phyloP scores from a whole-genome alignment of 176 grass and related monocot species.

The Aegilops longissima region DNA sequence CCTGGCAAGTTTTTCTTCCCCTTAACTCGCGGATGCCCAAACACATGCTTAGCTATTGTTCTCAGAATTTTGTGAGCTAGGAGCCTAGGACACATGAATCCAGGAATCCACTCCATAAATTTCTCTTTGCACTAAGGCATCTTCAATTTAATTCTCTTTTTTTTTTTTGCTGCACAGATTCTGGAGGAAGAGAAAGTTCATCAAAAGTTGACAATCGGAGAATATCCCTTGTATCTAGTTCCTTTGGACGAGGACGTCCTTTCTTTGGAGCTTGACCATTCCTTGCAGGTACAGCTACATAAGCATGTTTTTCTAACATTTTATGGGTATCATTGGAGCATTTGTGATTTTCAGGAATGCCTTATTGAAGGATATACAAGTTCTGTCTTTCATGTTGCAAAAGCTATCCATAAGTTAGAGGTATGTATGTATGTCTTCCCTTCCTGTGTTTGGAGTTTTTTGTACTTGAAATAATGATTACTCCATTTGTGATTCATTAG shows the following conservation, averaged over 20 bases:
- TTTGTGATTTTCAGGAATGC: slow-evolving; percentile 62
- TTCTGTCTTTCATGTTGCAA: slow-evolving; percentile 92
- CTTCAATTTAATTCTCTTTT: neutral
- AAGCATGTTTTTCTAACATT: slow-evolving; percentile 11
- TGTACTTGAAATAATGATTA: neutral
- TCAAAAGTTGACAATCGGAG: slow-evolving; percentile 68
- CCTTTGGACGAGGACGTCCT: slow-evolving; percentile 91
- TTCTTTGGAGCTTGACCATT: slow-evolving; percentile 87
- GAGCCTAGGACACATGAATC: neutral
- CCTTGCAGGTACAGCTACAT: slow-evolving; percentile 62
- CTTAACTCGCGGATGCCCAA: neutral
- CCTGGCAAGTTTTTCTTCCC: neutral
- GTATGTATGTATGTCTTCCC: slow-evolving; percentile 40
- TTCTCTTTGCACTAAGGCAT: neutral
- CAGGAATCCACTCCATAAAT: neutral
- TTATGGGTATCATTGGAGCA: slow-evolving; percentile 9
- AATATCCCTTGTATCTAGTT: slow-evolving; percentile 86
- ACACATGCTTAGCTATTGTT: slow-evolving; percentile 1
- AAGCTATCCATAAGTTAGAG: slow-evolving; percentile 96
- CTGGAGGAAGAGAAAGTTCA: slow-evolving; percentile 95
- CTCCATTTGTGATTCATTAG: neutral
- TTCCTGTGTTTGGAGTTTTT: neutral
- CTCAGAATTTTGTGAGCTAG: neutral
- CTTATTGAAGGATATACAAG: slow-evolving; percentile 87
- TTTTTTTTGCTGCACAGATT: slow-evolving; percentile 52